These are phyloP conservation scores for Solioccasus polychromus DNA, from an alignment of 768 basidiomycete species.

Conservation along the genomic window DNA sequence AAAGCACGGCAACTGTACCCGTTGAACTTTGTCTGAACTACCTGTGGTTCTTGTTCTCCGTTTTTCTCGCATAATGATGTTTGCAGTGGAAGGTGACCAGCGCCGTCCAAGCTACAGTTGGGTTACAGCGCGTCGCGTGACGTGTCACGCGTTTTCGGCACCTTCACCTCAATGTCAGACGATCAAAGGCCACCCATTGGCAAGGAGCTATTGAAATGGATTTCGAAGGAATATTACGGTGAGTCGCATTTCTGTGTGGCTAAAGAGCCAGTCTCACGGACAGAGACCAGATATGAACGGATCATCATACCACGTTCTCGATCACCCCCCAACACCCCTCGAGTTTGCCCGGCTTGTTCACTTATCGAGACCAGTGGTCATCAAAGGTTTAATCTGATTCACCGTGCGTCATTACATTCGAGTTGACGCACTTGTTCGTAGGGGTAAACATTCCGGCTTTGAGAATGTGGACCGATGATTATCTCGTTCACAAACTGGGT, in stretches of 20 bases:
- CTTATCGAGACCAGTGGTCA: constrained; percentile 69
- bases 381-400: constrained; percentile 51
- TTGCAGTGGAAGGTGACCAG: neutral
- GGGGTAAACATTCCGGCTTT: constrained; percentile 47
- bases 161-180: constrained; percentile 13
- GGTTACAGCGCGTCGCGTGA: constrained; percentile 26
- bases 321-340: constrained; percentile 57
- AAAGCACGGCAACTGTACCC: constrained; percentile 13
- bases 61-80: constrained; percentile 22
- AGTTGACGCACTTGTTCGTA: constrained; percentile 23
- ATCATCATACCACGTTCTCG: constrained; percentile 44
- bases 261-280: neutral
- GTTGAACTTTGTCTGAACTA: constrained; percentile 7
- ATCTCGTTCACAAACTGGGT: constrained; percentile 57
- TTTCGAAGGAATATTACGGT: constrained; percentile 39
- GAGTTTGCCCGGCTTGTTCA: constrained; percentile 69
- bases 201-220: constrained; percentile 29
- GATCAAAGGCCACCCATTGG: constrained; percentile 11
- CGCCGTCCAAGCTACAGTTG: neutral
- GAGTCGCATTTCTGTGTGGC: neutral
- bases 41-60: constrained; percentile 19
- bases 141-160: constrained; percentile 14
- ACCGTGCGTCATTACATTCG: neutral
- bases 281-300: constrained; percentile 56
- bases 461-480: constrained; percentile 63